These are phyloP conservation scores for Cornus suecica DNA, from an alignment of 148 eudicot species.

Conservation along the genomic window DNA sequence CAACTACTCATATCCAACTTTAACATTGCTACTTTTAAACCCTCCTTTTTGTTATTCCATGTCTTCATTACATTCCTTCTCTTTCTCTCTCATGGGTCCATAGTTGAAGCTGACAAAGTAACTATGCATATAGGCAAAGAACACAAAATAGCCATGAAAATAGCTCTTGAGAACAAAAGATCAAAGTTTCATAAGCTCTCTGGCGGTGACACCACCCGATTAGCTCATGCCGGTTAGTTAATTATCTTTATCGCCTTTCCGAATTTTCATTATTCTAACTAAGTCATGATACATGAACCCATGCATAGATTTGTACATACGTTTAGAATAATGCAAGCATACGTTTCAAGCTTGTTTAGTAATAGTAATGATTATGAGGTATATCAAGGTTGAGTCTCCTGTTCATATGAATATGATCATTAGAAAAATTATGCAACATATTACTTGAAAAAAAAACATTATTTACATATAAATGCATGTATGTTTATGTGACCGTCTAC, in stretches of 20 bases:
- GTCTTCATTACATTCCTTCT: not conserved
- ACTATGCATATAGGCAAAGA: conserved; percentile 14
- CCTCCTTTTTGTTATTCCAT: not conserved
- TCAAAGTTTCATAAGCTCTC: conserved; percentile 1
- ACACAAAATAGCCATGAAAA: conserved; percentile 13
- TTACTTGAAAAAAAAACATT: too few species aligned
- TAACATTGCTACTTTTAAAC: not conserved
- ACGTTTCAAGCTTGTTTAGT: too few species aligned
- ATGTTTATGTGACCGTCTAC: too few species aligned
- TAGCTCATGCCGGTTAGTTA: conserved; percentile 8
- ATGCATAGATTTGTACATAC: too few species aligned
- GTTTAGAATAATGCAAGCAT: too few species aligned
- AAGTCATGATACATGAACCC: too few species aligned
- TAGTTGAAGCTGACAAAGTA: not conserved
- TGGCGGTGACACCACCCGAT: conserved; percentile 17
- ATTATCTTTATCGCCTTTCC: not conserved
- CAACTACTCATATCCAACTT: not conserved
- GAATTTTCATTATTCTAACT: too few species aligned
- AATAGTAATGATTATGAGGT: too few species aligned
- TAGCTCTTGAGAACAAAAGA: conserved; percentile 9
- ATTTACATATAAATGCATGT: too few species aligned
- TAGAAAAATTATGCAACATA: too few species aligned
- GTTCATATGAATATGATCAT: too few species aligned
- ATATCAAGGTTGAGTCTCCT: too few species aligned
- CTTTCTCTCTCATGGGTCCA: not conserved